These are phyloP conservation scores for Colletotrichum musae DNA, from an alignment of 2,329 filamentous ascomycete genomes.

Conservation along the genomic window DNA sequence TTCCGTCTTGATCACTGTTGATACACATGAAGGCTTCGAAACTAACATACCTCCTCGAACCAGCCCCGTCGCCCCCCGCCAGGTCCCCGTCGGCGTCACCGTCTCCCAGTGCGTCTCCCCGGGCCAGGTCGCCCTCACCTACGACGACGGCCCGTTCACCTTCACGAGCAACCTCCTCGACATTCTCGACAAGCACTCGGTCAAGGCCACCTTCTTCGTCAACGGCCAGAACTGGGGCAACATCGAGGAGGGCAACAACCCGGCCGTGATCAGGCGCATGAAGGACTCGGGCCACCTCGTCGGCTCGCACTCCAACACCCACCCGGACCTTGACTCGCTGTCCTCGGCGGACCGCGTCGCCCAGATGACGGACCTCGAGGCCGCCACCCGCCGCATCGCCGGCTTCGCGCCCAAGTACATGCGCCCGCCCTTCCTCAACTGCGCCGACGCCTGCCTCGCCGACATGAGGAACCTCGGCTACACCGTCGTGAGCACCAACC, in stretches of 20 bases:
- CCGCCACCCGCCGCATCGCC: conserved; percentile 58
- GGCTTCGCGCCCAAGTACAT: conserved; percentile 60
- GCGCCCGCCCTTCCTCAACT: conserved; percentile 62
- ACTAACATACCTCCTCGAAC: conserved; percentile 13
- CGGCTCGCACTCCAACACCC: conserved; percentile 56
- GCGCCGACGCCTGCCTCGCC: conserved; percentile 45
- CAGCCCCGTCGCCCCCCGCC: conserved; percentile 32
- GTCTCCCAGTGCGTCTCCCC: conserved; percentile 49
- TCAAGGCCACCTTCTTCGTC: conserved; percentile 60
- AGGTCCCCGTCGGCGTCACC: conserved; percentile 22
- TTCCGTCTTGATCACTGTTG: too few relatives aligned
- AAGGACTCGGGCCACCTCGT: conserved; percentile 60
- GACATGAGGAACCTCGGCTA: conserved; percentile 59
- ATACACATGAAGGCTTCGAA: too few relatives aligned
- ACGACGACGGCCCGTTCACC: conserved; percentile 61
- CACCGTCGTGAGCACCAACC: conserved; percentile 69
- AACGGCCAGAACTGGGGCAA: conserved; percentile 58
- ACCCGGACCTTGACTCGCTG: conserved; percentile 57
- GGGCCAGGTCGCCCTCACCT: conserved; percentile 60
- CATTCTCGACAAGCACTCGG: conserved; percentile 48
- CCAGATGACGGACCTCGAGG: conserved; percentile 62
- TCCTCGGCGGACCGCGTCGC: conserved; percentile 51
- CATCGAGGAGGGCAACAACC: conserved; percentile 57
- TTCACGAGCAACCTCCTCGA: conserved; percentile 60
- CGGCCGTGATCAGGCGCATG: conserved; percentile 56